phyloP scores from a whole-genome alignment of 495 filamentous ascomycete genomes.

The Penicillium manginii region DNA sequence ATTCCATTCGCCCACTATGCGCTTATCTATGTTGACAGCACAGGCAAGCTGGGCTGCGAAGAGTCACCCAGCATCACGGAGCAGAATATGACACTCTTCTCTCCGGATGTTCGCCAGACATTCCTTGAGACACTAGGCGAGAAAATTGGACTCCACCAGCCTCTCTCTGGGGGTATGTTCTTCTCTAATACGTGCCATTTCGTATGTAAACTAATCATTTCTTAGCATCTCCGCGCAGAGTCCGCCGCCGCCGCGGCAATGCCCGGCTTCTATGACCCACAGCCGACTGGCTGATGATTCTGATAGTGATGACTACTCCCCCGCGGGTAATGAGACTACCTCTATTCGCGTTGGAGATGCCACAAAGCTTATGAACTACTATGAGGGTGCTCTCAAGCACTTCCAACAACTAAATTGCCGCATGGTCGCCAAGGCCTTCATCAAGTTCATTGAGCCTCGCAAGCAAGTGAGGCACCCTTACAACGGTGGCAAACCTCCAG shows the following conservation, averaged over 20 bases:
- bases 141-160: constrained; percentile 36
- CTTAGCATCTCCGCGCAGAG: constrained; percentile 33
- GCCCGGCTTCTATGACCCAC: constrained; percentile 18
- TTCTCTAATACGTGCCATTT: not conserved
- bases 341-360: constrained; percentile 44
- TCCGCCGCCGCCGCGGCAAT: constrained; percentile 39
- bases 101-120: constrained; percentile 39
- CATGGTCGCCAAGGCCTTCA: constrained; percentile 75
- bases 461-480: constrained; percentile 73
- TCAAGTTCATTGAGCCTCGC: constrained; percentile 80
- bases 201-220: not conserved
- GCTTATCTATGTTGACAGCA: constrained; percentile 47
- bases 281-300: constrained; percentile 32
- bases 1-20: constrained; percentile 45
- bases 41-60: constrained; percentile 39
- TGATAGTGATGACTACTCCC: constrained; percentile 30
- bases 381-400: constrained; percentile 57
- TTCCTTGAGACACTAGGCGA: constrained; percentile 44
- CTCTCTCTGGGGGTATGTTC: constrained; percentile 35
- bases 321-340: constrained; percentile 36
- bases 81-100: constrained; percentile 41
- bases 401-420: constrained; percentile 74
- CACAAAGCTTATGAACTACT: constrained; percentile 41
- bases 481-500: constrained; percentile 56
- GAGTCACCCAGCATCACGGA: constrained; percentile 45